Evolutionary conservation across 2,329 filamentous ascomycete genomes (phyloP), one percentile per base, ranked within the genome.

Genomic region (Stagonosporopsis vannaccii): DNA sequence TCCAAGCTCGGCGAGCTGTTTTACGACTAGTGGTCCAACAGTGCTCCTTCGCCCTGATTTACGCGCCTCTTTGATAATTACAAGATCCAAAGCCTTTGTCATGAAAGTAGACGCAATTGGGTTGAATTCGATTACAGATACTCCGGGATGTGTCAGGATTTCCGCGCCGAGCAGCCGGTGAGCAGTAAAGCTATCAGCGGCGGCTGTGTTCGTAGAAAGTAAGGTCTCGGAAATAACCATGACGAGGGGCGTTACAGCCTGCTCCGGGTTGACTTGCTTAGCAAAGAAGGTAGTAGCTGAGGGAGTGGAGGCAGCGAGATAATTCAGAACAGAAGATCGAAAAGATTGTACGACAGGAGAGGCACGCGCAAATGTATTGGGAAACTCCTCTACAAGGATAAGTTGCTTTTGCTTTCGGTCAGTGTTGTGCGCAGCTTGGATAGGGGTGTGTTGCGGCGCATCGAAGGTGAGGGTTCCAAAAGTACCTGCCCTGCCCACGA

Each of bases 161-260:
- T 95, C 90, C 0, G 92, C 89, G 0, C 96, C 95, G 3, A 99
- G 85, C 17, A 99, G 79, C 22, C 93, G 87, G 78, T 98, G 91
- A 0, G 92, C 92, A 0, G 95, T 99, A 68, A 98, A 92, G 75
- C 91, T 97, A 70, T 98, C 93, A 12, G 91, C 87, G 9, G 90
- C 87, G 1, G 92, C 89, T 3, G 91, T 93, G 7, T 88, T 92
- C 1, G 92, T 95, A 0, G 91, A 94, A 15, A 97, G 79, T 13
- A 96, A 80, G 0, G 92, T 96, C 75, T 99, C 95, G 0, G 95
- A 97, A 46, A 99, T 87, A 55, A 99, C 85, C 79, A 99, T 88
- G 28, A 99, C 85, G 32, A 98, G 82, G 0, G 95, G 95, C 9
- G 66, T 70, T 35, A 74, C 53, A 30, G 62, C 36, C 41, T 65